phyloP scores from a whole-genome alignment of 495 filamentous ascomycete species.

The Sordaria brevicollis region DNA sequence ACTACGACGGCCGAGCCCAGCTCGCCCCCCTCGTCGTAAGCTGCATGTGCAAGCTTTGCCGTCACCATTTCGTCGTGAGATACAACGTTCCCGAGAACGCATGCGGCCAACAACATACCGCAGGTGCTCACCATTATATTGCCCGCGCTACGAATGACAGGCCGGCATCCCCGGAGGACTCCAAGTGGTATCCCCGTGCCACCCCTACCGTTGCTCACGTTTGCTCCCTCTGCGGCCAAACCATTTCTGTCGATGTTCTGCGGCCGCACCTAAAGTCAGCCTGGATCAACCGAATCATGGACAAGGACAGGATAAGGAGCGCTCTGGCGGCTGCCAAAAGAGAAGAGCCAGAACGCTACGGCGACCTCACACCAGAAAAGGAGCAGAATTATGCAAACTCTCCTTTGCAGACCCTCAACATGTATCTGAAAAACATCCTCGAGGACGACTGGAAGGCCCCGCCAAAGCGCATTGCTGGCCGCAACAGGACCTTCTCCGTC shows the following conservation, averaged over 20 bases:
- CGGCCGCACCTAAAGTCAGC: slow-evolving; percentile 41
- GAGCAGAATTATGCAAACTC: slow-evolving; percentile 34
- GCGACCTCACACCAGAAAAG: slow-evolving; percentile 29
- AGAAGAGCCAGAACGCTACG: slow-evolving; percentile 48
- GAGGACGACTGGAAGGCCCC: slow-evolving; percentile 22
- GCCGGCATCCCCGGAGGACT: not conserved
- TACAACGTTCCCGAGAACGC: slow-evolving; percentile 1
- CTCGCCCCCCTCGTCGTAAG: slow-evolving; percentile 5
- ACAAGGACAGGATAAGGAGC: slow-evolving; percentile 41
- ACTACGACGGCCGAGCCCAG: slow-evolving; percentile 5
- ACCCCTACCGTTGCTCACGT: slow-evolving; percentile 27
- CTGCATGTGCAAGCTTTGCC: slow-evolving; percentile 22
- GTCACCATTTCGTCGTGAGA: slow-evolving; percentile 22
- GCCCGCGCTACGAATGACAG: not conserved
- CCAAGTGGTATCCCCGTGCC: slow-evolving; percentile 20
- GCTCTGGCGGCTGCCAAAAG: slow-evolving; percentile 43
- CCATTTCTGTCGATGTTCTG: slow-evolving; percentile 33
- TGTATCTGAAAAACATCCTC: slow-evolving; percentile 55
- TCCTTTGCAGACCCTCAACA: slow-evolving; percentile 45
- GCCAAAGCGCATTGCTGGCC: slow-evolving; percentile 47
- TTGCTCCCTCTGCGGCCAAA: slow-evolving; percentile 42
- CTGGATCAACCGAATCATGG: slow-evolving; percentile 44
- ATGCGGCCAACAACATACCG: slow-evolving; percentile 2
- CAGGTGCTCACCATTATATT: not conserved
- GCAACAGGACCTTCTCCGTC: slow-evolving; percentile 63